These are phyloP conservation scores for Podaxis sp. DNA, from an alignment of 768 basidiomycete species.

Conservation along the genomic window DNA sequence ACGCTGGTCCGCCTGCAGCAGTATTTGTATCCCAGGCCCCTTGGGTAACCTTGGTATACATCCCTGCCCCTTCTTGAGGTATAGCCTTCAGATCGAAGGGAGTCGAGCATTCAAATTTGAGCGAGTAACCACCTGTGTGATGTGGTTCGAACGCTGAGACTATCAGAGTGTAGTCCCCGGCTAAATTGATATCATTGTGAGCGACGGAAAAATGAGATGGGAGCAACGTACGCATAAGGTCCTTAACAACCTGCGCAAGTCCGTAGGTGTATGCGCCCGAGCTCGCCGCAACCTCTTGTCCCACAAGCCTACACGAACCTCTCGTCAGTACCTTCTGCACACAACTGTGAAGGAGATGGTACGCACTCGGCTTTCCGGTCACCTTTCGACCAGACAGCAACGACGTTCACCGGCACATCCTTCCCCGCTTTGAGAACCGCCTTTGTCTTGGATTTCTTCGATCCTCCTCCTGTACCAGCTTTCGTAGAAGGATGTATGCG, in stretches of 20 bases:
- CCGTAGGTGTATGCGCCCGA: conserved; percentile 86
- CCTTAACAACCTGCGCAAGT: conserved; percentile 50
- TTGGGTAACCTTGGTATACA: conserved; percentile 70
- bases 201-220: background rate
- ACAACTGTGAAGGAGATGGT: background rate
- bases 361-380: conserved; percentile 74
- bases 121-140: conserved; percentile 61
- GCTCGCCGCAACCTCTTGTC: conserved; percentile 68
- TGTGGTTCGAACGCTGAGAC: conserved; percentile 81
- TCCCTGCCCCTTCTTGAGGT: conserved; percentile 86
- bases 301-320: conserved; percentile 39
- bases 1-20: conserved; percentile 71
- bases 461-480: background rate
- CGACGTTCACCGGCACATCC: conserved; percentile 72
- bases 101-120: conserved; percentile 61
- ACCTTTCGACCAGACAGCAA: conserved; percentile 73
- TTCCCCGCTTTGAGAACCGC: conserved; percentile 55
- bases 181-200: conserved; percentile 30
- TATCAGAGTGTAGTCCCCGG: conserved; percentile 80
- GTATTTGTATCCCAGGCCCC: conserved; percentile 65
- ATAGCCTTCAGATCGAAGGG: conserved; percentile 65
- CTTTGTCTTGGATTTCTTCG: conserved; percentile 34
- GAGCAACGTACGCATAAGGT: conserved; percentile 47
- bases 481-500: conserved; percentile 42
- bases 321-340: background rate